Percentiles rank a stretch among this genome's conserved stretches.
Conservation (phyloP, 345 rosid genomes). For the Eucalyptus regnans region DNA sequence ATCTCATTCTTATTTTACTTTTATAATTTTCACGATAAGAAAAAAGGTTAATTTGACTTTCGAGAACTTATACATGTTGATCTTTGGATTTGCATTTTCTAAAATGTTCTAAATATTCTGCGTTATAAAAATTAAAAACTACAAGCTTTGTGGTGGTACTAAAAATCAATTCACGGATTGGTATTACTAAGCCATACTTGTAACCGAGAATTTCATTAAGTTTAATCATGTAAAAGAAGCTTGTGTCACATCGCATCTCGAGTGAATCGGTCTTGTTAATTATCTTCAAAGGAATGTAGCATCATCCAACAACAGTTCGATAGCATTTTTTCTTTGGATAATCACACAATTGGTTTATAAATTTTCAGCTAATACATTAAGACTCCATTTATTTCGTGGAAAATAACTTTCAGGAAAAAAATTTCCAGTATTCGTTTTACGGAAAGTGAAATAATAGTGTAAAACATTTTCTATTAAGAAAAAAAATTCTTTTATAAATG, state of each 20-base stretch:
- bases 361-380: no score
- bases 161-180: neutral
- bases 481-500: no score
- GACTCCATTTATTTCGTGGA: accelerated
- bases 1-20: neutral
- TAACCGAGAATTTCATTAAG: neutral
- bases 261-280: neutral
- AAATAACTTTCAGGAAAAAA: accelerated
- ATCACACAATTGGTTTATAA: no score
- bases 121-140: neutral
- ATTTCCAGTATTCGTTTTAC: accelerated
- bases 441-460: no score
- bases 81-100: neutral
- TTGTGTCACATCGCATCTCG: neutral
- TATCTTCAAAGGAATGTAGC: neutral
- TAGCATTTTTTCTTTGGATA: no score
- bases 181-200: neutral
- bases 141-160: neutral
- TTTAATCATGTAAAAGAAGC: neutral
- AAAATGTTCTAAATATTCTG: neutral
- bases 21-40: neutral
- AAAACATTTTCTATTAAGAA: no score
- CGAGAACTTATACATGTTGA: neutral
- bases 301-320: neutral
- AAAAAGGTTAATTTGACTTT: neutral